These are phyloP conservation scores for Monosporozyma solicola DNA, from an alignment of 805 yeast genomes.

Conservation along the genomic window DNA sequence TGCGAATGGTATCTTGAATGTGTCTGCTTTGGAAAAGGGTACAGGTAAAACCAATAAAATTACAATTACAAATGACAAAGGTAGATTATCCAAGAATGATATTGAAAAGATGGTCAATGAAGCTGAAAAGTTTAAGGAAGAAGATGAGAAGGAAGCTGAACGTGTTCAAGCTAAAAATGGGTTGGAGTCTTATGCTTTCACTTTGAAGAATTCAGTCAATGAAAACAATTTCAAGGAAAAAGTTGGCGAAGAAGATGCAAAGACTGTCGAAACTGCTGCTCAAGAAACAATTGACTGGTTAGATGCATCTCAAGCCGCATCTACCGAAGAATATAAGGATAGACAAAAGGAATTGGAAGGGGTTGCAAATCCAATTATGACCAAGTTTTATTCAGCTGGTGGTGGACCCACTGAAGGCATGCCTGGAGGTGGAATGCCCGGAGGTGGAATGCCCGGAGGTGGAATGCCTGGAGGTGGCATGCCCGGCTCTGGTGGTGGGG, in stretches of 20 bases:
- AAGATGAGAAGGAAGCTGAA: conserved; percentile 88
- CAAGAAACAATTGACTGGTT: conserved; percentile 86
- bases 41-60: conserved; percentile 96
- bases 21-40: conserved; percentile 94
- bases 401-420: conserved; percentile 35
- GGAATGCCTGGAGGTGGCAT: conserved; percentile 43
- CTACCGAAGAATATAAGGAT: conserved; percentile 85
- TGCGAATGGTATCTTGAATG: conserved; percentile 96
- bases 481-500: conserved; percentile 22
- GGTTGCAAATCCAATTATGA: conserved; percentile 92
- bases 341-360: conserved; percentile 94
- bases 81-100: conserved; percentile 95
- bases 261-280: conserved; percentile 65
- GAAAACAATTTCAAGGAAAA: conserved; percentile 76
- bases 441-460: conserved; percentile 42
- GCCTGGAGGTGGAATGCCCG: conserved; percentile 33
- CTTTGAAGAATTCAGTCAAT: conserved; percentile 71
- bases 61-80: conserved; percentile 97
- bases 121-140: conserved; percentile 95
- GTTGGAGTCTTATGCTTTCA: conserved; percentile 91
- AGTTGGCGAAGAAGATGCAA: conserved; percentile 59
- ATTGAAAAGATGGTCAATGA: conserved; percentile 96
- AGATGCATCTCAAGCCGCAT: conserved; percentile 86
- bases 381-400: conserved; percentile 93
- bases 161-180: conserved; percentile 93